A percentile compares a stretch with the other conserved stretches of the same genome.
These are phyloP conservation scores for Quercus phellos DNA, from an alignment of 331 rosid species.

Conservation along the genomic window DNA sequence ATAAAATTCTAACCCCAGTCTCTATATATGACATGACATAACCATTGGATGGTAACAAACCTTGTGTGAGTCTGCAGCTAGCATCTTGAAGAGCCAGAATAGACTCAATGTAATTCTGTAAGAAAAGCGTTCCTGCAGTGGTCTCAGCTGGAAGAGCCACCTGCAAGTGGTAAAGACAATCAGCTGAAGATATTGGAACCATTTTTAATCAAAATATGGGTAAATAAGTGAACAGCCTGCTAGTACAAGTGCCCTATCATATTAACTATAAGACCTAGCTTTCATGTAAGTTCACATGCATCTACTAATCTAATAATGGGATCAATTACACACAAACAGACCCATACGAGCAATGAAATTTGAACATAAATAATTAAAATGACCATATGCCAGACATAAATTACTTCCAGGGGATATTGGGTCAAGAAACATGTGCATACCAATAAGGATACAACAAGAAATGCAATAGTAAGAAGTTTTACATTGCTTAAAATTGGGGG, in stretches of 20 bases:
- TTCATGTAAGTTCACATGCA: slow-evolving; percentile 4
- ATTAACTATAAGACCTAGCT: not conserved
- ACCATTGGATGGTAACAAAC: slow-evolving; percentile 27
- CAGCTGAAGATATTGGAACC: slow-evolving; percentile 7
- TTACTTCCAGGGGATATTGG: not conserved
- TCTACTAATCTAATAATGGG: not conserved
- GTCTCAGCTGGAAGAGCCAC: slow-evolving; percentile 97
- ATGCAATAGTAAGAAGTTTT: not conserved
- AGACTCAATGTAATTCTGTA: slow-evolving; percentile 72
- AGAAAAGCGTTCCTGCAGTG: slow-evolving; percentile 66
- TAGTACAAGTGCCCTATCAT: not conserved
- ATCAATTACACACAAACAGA: not conserved
- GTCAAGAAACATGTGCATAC: not conserved
- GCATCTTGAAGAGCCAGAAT: slow-evolving; percentile 88
- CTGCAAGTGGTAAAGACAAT: slow-evolving; percentile 37
- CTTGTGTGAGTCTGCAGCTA: slow-evolving; percentile 49
- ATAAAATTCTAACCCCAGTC: not conserved
- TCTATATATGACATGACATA: not conserved
- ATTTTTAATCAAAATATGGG: slow-evolving; percentile 1
- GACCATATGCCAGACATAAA: not conserved
- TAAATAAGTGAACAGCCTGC: not conserved
- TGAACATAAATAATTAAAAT: not conserved
- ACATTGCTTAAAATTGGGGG: not conserved
- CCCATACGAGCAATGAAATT: not conserved
- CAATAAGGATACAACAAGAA: not conserved